Evolutionary conservation across 192 early-diverging fungal species (phyloP).

Genomic region (Coemansia sp.): DNA sequence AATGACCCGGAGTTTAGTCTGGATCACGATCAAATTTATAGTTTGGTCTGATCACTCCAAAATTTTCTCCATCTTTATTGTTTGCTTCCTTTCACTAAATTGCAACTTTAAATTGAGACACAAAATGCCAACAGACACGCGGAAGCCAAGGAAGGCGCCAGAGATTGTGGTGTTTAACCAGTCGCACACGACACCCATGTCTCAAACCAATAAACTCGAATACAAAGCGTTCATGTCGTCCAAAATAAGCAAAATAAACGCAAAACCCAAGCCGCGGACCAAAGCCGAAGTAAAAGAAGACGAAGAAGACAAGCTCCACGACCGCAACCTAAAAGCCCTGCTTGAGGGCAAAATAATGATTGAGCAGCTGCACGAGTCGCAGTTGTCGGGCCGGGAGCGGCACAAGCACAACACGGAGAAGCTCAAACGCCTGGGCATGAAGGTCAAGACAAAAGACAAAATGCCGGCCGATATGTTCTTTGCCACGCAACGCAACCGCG

Average conservation of each 20-base stretch:
- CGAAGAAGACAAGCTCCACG: constrained; percentile 19
- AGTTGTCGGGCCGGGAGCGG: constrained; percentile 41
- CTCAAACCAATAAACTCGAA: constrained; percentile 24
- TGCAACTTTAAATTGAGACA: not conserved
- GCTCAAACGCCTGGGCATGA: constrained; percentile 42
- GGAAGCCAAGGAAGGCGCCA: constrained; percentile 13
- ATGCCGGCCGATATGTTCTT: constrained; percentile 36
- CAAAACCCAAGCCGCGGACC: constrained; percentile 66
- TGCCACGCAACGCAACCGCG: constrained; percentile 17
- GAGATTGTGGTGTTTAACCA: constrained; percentile 43
- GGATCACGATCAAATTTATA: too few relatives aligned
- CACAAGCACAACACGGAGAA: constrained; percentile 43
- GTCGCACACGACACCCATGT: not conserved
- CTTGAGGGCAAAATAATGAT: constrained; percentile 41
- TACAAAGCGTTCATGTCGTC: constrained; percentile 47
- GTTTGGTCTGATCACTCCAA: not conserved
- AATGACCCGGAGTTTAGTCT: too few relatives aligned
- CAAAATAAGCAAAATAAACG: constrained; percentile 74
- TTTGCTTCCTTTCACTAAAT: constrained; percentile 5
- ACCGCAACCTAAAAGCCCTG: constrained; percentile 36
- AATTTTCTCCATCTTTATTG: not conserved
- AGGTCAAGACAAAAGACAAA: constrained; percentile 36
- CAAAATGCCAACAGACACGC: constrained; percentile 8
- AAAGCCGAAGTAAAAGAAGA: constrained; percentile 78
- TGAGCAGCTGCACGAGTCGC: constrained; percentile 46